phyloP scores from a whole-genome alignment of 306 rosid genomes.

The Erythrophleum fordii region DNA sequence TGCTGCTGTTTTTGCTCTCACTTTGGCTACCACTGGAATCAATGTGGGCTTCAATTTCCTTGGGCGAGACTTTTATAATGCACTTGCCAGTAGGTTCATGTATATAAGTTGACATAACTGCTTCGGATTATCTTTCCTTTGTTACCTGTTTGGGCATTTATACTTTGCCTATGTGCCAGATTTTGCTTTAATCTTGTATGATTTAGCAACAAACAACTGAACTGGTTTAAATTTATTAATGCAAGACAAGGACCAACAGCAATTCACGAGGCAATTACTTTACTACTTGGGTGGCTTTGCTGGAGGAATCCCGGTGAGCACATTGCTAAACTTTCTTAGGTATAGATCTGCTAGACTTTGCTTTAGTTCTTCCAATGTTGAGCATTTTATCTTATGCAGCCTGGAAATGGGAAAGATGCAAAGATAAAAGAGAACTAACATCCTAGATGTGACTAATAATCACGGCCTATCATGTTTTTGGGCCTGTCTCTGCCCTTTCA shows the following conservation, averaged over 20 bases:
- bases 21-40: conserved; percentile 92
- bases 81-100: conserved; percentile 80
- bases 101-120: not conserved
- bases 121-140: conserved; percentile 1
- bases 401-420: not conserved
- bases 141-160: not conserved
- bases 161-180: not conserved
- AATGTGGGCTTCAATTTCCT: conserved; percentile 91
- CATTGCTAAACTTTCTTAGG: conserved; percentile 80
- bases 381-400: not conserved
- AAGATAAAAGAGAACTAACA: not conserved
- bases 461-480: conserved; percentile 5
- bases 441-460: not conserved
- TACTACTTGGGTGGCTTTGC: conserved; percentile 91
- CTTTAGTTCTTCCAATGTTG: conserved; percentile 39
- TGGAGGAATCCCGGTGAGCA: conserved; percentile 99
- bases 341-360: conserved; percentile 66
- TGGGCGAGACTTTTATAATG: conserved; percentile 93
- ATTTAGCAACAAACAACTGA: conserved; percentile 39
- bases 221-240: conserved; percentile 39
- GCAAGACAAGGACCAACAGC: conserved; percentile 93
- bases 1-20: conserved; percentile 82
- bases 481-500: conserved; percentile 10
- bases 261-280: conserved; percentile 81
- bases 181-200: conserved; percentile 15